phyloP scores from a whole-genome alignment of 2,329 filamentous ascomycete species.

The Rutstroemia sp. region DNA sequence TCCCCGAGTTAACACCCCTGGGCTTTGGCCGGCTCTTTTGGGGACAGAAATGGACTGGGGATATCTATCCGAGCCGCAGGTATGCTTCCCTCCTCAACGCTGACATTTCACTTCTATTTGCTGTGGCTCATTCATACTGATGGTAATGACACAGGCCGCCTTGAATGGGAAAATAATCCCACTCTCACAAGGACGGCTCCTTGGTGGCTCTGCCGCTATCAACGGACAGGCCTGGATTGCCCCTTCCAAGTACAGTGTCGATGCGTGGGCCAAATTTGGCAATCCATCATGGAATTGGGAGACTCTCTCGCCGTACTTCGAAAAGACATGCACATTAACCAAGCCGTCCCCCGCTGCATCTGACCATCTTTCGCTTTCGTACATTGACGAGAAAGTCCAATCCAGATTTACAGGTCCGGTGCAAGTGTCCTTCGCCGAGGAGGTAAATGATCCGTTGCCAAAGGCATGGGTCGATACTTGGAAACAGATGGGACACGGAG shows the following conservation, averaged over 20 bases:
- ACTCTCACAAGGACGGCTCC: slow-evolving; percentile 24
- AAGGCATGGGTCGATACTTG: slow-evolving; percentile 1
- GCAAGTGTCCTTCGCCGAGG: not conserved
- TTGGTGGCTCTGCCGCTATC: slow-evolving; percentile 32
- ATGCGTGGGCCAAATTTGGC: slow-evolving; percentile 34
- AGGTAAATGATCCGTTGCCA: not conserved
- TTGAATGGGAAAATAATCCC: not conserved
- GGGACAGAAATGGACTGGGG: slow-evolving; percentile 7
- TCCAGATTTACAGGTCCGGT: not conserved
- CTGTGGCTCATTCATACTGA: not conserved
- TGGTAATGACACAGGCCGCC: not conserved
- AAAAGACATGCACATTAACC: slow-evolving; percentile 28
- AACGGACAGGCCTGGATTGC: slow-evolving; percentile 28
- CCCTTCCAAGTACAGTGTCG: slow-evolving; percentile 26
- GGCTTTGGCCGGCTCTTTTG: not conserved
- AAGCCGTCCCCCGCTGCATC: not conserved
- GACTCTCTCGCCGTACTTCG: slow-evolving; percentile 33
- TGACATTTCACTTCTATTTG: too few relatives aligned
- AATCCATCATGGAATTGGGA: slow-evolving; percentile 33
- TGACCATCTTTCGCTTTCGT: not conserved
- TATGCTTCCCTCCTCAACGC: not conserved
- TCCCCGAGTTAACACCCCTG: slow-evolving; percentile 30
- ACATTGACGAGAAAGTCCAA: not conserved
- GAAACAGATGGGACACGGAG: not conserved
- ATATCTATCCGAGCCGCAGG: not conserved